Evolutionary conservation across 1,284 basidiomycete species (phyloP).

Genomic region (Malassezia obtusa): DNA sequence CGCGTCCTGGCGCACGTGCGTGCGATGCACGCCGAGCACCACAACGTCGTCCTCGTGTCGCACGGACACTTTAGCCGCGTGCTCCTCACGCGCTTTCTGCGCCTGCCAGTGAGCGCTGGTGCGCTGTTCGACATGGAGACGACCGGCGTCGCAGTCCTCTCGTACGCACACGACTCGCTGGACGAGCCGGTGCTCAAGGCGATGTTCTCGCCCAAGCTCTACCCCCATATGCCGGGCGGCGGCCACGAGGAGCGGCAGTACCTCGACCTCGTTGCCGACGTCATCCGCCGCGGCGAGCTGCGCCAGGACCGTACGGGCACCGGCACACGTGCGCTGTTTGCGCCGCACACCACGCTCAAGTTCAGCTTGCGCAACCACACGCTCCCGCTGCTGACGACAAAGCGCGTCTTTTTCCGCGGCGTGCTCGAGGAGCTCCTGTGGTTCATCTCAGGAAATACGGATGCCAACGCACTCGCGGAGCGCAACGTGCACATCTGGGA

Average conservation of each 20-base stretch:
- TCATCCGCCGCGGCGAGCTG: constrained; percentile 33
- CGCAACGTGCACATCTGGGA: constrained; percentile 95
- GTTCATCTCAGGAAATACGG: constrained; percentile 81
- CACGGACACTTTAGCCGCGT: constrained; percentile 45
- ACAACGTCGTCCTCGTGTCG: constrained; percentile 39
- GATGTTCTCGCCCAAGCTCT: constrained; percentile 39
- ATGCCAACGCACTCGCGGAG: constrained; percentile 65
- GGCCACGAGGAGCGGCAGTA: constrained; percentile 43
- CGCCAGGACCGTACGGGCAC: constrained; percentile 43
- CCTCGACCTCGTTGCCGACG: constrained; percentile 33
- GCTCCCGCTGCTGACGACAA: constrained; percentile 85
- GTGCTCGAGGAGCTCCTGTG: constrained; percentile 91
- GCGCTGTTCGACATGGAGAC: constrained; percentile 40
- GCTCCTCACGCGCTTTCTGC: constrained; percentile 42
- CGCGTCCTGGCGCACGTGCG: constrained; percentile 34
- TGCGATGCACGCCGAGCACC: constrained; percentile 25
- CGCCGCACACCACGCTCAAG: constrained; percentile 33
- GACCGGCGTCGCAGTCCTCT: constrained; percentile 39
- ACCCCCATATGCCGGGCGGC: constrained; percentile 1
- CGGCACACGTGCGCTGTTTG: constrained; percentile 41
- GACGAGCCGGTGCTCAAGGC: constrained; percentile 39
- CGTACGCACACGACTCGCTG: constrained; percentile 41
- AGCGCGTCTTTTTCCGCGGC: constrained; percentile 81
- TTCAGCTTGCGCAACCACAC: constrained; percentile 32
- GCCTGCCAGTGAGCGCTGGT: constrained; percentile 31